These are phyloP conservation scores for Aspergillus unguis DNA, from an alignment of 2,329 filamentous ascomycete species.

Conservation along the genomic window DNA sequence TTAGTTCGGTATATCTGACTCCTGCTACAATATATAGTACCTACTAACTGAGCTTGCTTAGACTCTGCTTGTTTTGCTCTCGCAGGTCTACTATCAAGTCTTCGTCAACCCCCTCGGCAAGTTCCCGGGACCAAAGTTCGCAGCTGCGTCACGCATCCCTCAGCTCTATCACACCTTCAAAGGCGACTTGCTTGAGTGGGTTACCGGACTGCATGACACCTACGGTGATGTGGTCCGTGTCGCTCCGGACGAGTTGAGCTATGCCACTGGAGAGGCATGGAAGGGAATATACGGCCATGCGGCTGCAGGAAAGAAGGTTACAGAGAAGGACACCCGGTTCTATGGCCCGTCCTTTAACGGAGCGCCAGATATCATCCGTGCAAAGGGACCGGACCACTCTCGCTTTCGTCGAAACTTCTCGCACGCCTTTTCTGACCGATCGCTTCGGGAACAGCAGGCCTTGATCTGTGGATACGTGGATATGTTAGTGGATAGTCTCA, in stretches of 20 bases:
- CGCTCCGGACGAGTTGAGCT: conserved; percentile 39
- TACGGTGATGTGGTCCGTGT: conserved; percentile 38
- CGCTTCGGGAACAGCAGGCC: conserved; percentile 32
- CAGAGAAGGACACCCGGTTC: conserved; percentile 25
- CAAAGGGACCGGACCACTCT: conserved; percentile 25
- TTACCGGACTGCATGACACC: conserved; percentile 22
- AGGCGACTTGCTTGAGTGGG: conserved; percentile 10
- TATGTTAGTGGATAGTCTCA: conserved; percentile 23
- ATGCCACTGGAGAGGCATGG: conserved; percentile 29
- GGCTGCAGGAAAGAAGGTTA: conserved; percentile 20
- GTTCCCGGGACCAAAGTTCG: conserved; percentile 10
- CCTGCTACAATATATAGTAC: background rate
- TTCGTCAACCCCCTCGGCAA: conserved; percentile 9
- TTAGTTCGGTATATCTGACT: background rate
- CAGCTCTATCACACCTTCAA: conserved; percentile 4
- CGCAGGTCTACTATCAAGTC: conserved; percentile 7
- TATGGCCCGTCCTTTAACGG: conserved; percentile 21
- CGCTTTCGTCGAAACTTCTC: conserved; percentile 33
- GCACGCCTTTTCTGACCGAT: conserved; percentile 36
- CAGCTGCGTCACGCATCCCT: conserved; percentile 6
- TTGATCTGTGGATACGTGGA: conserved; percentile 32
- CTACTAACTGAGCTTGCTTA: background rate
- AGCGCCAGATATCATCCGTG: conserved; percentile 26
- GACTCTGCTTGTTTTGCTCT: background rate
- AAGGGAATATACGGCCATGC: conserved; percentile 37